Percentiles rank a stretch among this genome's conserved stretches.
Evolutionary conservation across 2,329 filamentous ascomycete genomes (phyloP).

Genomic region (Rhynchosporium agropyri): DNA sequence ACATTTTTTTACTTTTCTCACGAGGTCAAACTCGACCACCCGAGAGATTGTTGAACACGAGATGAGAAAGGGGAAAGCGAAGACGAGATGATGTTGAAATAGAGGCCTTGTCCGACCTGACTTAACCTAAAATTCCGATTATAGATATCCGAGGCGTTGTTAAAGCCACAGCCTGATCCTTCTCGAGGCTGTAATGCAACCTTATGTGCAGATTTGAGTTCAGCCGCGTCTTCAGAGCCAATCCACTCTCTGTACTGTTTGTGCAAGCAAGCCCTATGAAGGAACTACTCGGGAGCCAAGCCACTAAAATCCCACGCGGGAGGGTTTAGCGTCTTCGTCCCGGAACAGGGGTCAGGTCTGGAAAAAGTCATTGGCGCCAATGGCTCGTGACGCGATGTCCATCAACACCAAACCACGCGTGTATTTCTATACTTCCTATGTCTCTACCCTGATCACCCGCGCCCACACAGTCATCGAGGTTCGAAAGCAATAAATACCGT

Average conservation of each 20-base stretch:
- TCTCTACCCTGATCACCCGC: conserved; percentile 33
- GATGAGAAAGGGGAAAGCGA: background rate
- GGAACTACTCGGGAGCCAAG: too few species aligned
- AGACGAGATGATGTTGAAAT: conserved; percentile 15
- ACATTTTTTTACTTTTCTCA: conserved; percentile 8
- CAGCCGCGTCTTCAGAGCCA: conserved; percentile 5
- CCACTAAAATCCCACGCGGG: too few species aligned
- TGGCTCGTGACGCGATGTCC: conserved; percentile 27
- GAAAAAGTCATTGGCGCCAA: conserved; percentile 14
- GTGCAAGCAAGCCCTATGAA: too few species aligned
- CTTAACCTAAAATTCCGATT: background rate
- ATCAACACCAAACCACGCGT: conserved; percentile 35
- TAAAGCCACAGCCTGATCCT: conserved; percentile 3
- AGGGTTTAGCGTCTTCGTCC: too few species aligned
- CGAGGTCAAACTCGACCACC: conserved; percentile 10
- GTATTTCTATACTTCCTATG: conserved; percentile 26
- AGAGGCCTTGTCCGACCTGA: conserved; percentile 12
- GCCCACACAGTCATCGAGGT: conserved; percentile 15
- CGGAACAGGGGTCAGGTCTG: background rate
- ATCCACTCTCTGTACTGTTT: too few species aligned
- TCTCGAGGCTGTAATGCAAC: conserved; percentile 2
- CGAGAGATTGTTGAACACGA: conserved; percentile 2
- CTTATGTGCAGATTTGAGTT: conserved; percentile 6
- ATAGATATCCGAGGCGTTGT: background rate
- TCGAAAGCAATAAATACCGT: conserved; percentile 32